Evolutionary conservation across 2,329 filamentous ascomycete genomes (phyloP), one percentile per base, ranked within the genome.

Genomic region (Sphaceloma murrayae): DNA sequence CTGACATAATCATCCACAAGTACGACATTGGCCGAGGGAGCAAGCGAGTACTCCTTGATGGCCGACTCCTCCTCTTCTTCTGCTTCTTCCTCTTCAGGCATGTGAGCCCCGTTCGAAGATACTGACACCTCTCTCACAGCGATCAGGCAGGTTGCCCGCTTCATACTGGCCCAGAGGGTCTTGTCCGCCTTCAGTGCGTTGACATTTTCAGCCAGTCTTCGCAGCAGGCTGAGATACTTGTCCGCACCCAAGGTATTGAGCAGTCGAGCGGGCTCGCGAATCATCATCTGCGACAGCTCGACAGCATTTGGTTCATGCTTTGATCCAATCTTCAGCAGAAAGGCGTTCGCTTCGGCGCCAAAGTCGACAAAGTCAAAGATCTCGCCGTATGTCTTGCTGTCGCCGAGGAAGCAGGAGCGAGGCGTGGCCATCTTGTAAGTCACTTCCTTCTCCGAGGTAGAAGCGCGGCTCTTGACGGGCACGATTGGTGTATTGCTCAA

Each of bases 311-410:
- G 91, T 61, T 98, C 89, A 50, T 77, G 80, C 62, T 94, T 95
- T 2, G 87, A 89, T 7, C 91, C 91, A 51, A 88, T 85, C 50
- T 85, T 84, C 54, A 87, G 76, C 13, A 98, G 67, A 56, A 98
- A 98, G 0, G 82, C 71, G 56, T 96, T 96, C 2, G 85, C 89
- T 58, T 89, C 80, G 24, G 73, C 67, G 0, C 89, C 87, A 65
- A 95, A 98, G 59, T 96, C 85, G 10, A 96, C 88, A 62, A 95
- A 98, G 58, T 96, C 87, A 53, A 98, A 94, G 22, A 98, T 93
- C 22, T 94, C 84, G 8, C 78, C 82, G 55, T 93, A 98, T 52
- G 80, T 72, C 45, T 75, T 67, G 43, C 73, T 70, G 24, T 74
- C 70, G 6, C 91, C 91, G 2, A 98, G 70, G 59, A 94, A 98